Evolutionary conservation across 2,329 filamentous ascomycete species (phyloP).

Genomic region (Fusarium humuli): DNA sequence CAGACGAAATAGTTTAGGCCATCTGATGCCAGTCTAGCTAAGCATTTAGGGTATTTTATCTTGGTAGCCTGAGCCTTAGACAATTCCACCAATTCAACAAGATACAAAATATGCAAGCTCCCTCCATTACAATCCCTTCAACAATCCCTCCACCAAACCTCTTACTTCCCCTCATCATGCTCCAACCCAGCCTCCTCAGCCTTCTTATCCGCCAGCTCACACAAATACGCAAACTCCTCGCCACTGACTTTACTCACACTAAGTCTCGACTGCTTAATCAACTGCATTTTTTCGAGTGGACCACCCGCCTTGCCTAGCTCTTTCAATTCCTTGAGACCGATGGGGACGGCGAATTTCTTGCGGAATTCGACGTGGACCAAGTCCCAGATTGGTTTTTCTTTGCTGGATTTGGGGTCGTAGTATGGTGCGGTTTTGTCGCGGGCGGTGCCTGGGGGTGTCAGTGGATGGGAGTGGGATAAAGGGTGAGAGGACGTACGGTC

Average conservation of each 20-base stretch:
- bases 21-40: not conserved
- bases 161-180: slow-evolving; percentile 37
- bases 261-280: slow-evolving; percentile 83
- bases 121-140: not conserved
- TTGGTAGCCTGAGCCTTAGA: not conserved
- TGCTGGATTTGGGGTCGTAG: slow-evolving; percentile 80
- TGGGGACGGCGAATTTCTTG: slow-evolving; percentile 79
- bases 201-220: slow-evolving; percentile 62
- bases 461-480: no score
- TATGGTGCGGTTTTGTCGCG: slow-evolving; percentile 68
- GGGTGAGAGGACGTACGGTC: slow-evolving; percentile 68
- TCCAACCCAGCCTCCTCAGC: slow-evolving; percentile 54
- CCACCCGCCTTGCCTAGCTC: slow-evolving; percentile 67
- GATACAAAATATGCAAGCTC: not conserved
- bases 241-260: slow-evolving; percentile 79
- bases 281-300: slow-evolving; percentile 79
- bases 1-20: accelerated
- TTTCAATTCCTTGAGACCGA: slow-evolving; percentile 79
- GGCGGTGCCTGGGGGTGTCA: slow-evolving; percentile 45
- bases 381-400: slow-evolving; percentile 74
- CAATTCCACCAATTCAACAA: not conserved
- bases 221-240: slow-evolving; percentile 74
- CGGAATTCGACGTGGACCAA: slow-evolving; percentile 90
- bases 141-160: not conserved
- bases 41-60: not conserved